Base-by-base conservation (phyloP, 805 yeast species). In the Sugiyamaella floridensis region DNA sequence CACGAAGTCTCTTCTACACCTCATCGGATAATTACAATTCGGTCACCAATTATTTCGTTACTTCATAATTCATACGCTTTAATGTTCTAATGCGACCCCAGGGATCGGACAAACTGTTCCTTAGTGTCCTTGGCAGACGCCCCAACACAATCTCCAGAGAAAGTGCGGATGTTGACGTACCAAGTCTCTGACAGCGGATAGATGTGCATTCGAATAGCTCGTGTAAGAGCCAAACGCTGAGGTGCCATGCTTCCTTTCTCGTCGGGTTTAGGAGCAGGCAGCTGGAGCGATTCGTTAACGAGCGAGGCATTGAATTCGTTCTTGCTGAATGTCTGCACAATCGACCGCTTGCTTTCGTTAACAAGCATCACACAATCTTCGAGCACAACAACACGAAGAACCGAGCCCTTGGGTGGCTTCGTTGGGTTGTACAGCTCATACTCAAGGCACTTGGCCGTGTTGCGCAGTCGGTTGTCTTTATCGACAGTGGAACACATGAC, bases 351-450 rank as follows among this genome's bases (percentile, higher is more conserved):
- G 20, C 45, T 18, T 14, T 55, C 58, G 45, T 55, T 51, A 28
- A 40, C 40, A 12, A 55, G 26, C 10, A 55, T 48, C 15, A 52
- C 50, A 2, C 45, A 43, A 26, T 52, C 45, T 26, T 49, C 50
- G 19, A 52, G 48, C 41, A 55, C 55, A 29, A 55, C 45, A 28
- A 55, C 19, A 8, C 58, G 47, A 41, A 55, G 20, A 14, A 26
- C 42, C 14, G 45, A 41, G 40, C 55, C 58, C 26, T 49, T 49
- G 10, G 53, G 29, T 2, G 55, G 50, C 14, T 20, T 37, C 44
- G 50, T 19, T 10, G 45, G 16, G 28, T 48, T 54, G 43, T 49
- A 34, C 44, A 52, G 42, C 11, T 34, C 40, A 20, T 45, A 32
- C 16, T 16, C 40, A 15, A 51, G 26, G 19, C 51, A 43, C 45